These are phyloP conservation scores for Verbena officinalis DNA, from an alignment of 257 asterid species.

Conservation along the genomic window DNA sequence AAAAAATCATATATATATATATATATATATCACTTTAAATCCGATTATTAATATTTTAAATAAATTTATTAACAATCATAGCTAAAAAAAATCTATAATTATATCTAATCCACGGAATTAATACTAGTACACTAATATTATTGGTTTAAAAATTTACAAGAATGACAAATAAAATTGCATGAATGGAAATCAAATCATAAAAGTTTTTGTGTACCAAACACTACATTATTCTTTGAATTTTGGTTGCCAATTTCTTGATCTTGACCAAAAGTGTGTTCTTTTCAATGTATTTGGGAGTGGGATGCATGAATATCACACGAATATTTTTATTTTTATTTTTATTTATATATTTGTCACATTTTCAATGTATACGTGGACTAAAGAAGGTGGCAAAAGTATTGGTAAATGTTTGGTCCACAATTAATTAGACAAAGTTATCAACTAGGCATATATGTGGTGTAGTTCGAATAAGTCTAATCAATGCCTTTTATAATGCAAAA, in stretches of 20 bases:
- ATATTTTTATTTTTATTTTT: background rate
- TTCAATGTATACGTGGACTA: slow-evolving; percentile 2
- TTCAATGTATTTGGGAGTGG: background rate
- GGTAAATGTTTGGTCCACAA: background rate
- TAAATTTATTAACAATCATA: no score
- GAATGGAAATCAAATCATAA: slow-evolving; percentile 17
- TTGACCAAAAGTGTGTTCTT: background rate
- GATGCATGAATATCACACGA: slow-evolving; percentile 4
- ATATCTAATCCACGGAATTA: no score
- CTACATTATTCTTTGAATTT: slow-evolving; percentile 26
- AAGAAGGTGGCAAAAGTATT: background rate
- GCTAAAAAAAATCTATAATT: no score
- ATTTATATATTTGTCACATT: background rate
- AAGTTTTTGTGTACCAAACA: slow-evolving; percentile 12
- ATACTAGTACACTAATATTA: no score
- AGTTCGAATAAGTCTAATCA: background rate
- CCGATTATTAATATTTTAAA: no score
- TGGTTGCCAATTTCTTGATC: slow-evolving; percentile 3
- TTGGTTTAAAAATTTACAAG: background rate
- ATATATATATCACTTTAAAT: no score
- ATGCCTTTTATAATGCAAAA: no score
- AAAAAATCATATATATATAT: no score
- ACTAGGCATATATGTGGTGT: background rate
- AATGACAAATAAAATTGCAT: slow-evolving; percentile 13
- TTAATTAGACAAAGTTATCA: background rate